A percentile compares a stretch with the other conserved stretches of the same genome.
Evolutionary conservation across 495 filamentous ascomycete species (phyloP).

Genomic region (Tuber brumale): DNA sequence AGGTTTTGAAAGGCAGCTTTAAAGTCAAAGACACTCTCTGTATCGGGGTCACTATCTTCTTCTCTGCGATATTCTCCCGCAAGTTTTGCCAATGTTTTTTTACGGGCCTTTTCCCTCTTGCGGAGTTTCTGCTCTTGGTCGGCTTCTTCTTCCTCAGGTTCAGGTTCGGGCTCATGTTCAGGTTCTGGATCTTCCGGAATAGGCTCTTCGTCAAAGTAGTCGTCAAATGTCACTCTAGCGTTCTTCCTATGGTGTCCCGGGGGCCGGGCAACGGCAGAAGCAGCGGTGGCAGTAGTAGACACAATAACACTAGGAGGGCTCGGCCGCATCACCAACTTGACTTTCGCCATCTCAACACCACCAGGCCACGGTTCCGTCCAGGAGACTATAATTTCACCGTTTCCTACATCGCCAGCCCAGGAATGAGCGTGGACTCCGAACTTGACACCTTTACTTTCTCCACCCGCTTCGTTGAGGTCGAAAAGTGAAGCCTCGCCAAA

Average conservation of each 20-base stretch:
- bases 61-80: background rate
- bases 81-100: conserved; percentile 19
- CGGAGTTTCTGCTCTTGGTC: background rate
- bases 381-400: conserved; percentile 14
- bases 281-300: background rate
- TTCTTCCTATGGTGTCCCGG: background rate
- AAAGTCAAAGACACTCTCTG: background rate
- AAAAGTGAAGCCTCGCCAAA: conserved; percentile 15
- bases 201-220: conserved; percentile 10
- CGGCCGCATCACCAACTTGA: conserved; percentile 13
- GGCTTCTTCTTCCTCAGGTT: background rate
- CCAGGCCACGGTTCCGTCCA: conserved; percentile 24
- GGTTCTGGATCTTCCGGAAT: conserved; percentile 2
- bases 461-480: conserved; percentile 5
- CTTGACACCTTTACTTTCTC: conserved; percentile 5
- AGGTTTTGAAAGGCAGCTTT: background rate
- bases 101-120: conserved; percentile 5
- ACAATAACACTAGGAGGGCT: background rate
- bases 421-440: conserved; percentile 16
- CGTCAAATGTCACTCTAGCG: background rate
- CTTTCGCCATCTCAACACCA: conserved; percentile 17
- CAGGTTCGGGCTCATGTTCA: background rate
- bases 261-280: background rate
- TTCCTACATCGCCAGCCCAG: conserved; percentile 4
- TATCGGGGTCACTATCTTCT: background rate